Percentiles rank a stretch among this genome's conserved stretches.
Conservation (phyloP, 306 rosid species). For the Cicer cuneatum region DNA sequence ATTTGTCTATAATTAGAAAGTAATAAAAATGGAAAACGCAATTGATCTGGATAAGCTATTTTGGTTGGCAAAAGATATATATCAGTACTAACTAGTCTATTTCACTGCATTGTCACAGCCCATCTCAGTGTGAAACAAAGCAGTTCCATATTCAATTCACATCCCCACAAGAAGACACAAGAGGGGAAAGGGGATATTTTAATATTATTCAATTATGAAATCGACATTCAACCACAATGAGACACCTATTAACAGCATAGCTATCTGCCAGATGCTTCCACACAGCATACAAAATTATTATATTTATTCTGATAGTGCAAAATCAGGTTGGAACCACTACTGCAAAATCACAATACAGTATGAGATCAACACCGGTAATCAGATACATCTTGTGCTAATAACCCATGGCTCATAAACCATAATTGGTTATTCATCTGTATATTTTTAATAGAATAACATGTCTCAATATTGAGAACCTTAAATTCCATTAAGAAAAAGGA, state of each 20-base stretch:
- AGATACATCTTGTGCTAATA: constrained; percentile 8
- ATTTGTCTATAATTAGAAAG: not conserved
- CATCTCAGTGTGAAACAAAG: constrained; percentile 24
- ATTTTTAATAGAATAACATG: constrained; percentile 6
- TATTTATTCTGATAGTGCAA: constrained; percentile 18
- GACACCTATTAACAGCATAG: constrained; percentile 21
- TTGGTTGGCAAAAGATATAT: not conserved
- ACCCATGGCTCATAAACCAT: constrained; percentile 31
- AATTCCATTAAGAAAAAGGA: constrained; percentile 25
- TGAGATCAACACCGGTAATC: constrained; percentile 2
- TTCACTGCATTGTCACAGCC: constrained; percentile 4
- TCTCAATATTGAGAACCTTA: not conserved
- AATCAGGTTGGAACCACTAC: constrained; percentile 2
- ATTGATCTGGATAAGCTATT: not conserved
- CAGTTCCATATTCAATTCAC: not conserved
- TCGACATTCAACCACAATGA: not conserved
- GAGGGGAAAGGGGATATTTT: not conserved
- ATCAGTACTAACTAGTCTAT: not conserved
- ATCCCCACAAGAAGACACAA: not conserved
- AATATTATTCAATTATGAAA: constrained; percentile 22
- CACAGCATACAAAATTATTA: constrained; percentile 6
- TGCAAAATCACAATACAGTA: constrained; percentile 24
- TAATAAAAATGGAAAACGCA: not conserved
- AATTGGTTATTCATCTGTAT: constrained; percentile 11
- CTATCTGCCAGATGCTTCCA: not conserved